Evolutionary conservation across 108 stramenopile species (phyloP).

Genomic region (Skeletonema costatum): DNA sequence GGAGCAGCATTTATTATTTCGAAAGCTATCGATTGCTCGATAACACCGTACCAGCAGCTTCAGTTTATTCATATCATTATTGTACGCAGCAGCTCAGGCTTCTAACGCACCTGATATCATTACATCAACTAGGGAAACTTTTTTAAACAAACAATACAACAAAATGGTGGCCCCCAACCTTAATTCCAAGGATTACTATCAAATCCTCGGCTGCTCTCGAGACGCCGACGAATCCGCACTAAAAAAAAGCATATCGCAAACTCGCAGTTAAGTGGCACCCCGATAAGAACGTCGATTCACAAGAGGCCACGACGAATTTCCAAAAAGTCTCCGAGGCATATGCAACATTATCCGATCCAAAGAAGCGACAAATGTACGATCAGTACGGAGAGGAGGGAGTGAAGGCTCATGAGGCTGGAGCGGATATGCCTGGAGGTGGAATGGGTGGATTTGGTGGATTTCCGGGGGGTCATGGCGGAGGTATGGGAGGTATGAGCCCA

Average conservation of each 20-base stretch:
- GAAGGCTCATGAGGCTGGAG: conserved; percentile 67
- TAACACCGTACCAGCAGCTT: no score
- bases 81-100: background rate
- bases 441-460: conserved; percentile 55
- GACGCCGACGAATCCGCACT: conserved; percentile 73
- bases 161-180: conserved; percentile 69
- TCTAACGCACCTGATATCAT: no score
- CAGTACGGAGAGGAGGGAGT: conserved; percentile 80
- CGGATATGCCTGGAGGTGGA: conserved; percentile 44
- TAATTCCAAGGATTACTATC: conserved; percentile 81
- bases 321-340: conserved; percentile 90
- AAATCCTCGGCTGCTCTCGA: conserved; percentile 79
- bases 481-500: conserved; percentile 73
- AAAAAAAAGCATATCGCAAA: conserved; percentile 85
- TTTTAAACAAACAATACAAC: background rate
- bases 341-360: conserved; percentile 74
- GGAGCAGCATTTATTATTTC: no score
- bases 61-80: background rate
- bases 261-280: conserved; percentile 92
- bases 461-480: conserved; percentile 46
- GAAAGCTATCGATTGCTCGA: no score
- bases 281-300: conserved; percentile 85
- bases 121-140: no score
- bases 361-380: conserved; percentile 88
- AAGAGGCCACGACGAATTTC: conserved; percentile 86